Evolutionary conservation across 441 rosid genomes (phyloP).

Genomic region (Hura crepitans): DNA sequence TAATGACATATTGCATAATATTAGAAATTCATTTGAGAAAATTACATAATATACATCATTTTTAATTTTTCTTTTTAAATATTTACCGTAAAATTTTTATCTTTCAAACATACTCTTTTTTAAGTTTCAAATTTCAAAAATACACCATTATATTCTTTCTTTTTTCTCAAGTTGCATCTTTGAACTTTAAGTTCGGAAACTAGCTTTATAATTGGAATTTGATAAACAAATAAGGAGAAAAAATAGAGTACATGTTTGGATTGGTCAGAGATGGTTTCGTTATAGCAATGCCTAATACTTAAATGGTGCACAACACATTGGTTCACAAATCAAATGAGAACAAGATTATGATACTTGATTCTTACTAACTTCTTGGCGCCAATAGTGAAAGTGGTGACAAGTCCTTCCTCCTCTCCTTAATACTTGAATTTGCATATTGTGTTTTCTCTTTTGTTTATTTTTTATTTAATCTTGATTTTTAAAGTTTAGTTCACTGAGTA

Average conservation of each 20-base stretch:
- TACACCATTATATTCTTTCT: too few species aligned
- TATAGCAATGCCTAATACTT: constrained; percentile 69
- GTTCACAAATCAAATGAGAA: constrained; percentile 94
- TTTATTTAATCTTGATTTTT: constrained; percentile 1
- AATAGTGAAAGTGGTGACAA: constrained; percentile 98
- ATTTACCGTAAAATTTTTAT: too few species aligned
- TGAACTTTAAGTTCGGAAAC: too few species aligned
- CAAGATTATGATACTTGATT: constrained; percentile 90
- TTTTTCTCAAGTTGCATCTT: constrained; percentile 15
- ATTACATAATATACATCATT: too few species aligned
- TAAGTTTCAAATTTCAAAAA: too few species aligned
- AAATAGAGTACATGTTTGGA: constrained; percentile 90
- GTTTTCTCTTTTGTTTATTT: too few species aligned
- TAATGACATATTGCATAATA: too few species aligned
- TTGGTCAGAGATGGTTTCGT: constrained; percentile 78
- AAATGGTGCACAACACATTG: constrained; percentile 81
- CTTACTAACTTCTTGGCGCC: constrained; percentile 90
- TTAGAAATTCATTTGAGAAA: too few species aligned
- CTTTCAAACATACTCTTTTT: too few species aligned
- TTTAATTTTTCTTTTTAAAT: too few species aligned
- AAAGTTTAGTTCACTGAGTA: constrained; percentile 85
- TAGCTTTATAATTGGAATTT: too few species aligned
- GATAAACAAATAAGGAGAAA: neutral
- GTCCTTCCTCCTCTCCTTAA: constrained; percentile 28
- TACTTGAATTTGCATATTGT: too few species aligned